Base-by-base conservation (phyloP, 352 stramenopile genomes). In the Pythium monospermum region DNA sequence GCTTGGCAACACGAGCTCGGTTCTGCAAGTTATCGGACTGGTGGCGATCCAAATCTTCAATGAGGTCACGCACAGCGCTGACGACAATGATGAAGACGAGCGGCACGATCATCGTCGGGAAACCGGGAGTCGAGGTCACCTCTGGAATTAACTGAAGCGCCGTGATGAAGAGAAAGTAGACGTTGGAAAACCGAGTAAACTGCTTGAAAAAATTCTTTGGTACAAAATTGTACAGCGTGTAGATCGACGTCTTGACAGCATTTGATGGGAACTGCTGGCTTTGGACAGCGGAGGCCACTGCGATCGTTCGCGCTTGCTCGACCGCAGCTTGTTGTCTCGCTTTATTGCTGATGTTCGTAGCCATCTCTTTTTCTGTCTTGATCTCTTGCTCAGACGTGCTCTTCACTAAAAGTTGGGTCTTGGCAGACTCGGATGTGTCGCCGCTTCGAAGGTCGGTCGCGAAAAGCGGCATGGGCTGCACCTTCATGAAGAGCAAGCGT, bases 141-240 rank as follows among this genome's bases (percentile, higher is more conserved):
- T 82, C 55, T 25, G 79, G 81, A 21, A 96, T 66, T n/a, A 87
- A 40, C 41, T 96, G 85, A 15, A 96, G 63, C 13, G 73, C 75
- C 21, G 82, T 87, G 52, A 96, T 94, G 44, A 93, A 73, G 2
- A 96, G 65, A 48, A 96, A 97, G 66, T 97, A 97, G 31, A 94
- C 49, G 53, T 97, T 97, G 27, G 88, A 92, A 42, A 95, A 84
- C 16, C 89, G 85, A 3, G 70, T 76, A 45, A 85, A 87, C 57
- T 87, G 76, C 51, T 87, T 87, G 55, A 87, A 85, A 16, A 85
- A 37, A 47, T 87, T 87, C 45, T 87, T 87, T 19, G 73, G 57
- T 0, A 87, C 12, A 44, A 85, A 87, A 45, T 80, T 87, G 65
- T 68, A 69, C 12, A 61, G 47, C 13, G 76, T 80, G 45, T 87